Evolutionary conservation across 169 alveolate species (phyloP).

Genomic region (Pseudocohnilembus persalinus): DNA sequence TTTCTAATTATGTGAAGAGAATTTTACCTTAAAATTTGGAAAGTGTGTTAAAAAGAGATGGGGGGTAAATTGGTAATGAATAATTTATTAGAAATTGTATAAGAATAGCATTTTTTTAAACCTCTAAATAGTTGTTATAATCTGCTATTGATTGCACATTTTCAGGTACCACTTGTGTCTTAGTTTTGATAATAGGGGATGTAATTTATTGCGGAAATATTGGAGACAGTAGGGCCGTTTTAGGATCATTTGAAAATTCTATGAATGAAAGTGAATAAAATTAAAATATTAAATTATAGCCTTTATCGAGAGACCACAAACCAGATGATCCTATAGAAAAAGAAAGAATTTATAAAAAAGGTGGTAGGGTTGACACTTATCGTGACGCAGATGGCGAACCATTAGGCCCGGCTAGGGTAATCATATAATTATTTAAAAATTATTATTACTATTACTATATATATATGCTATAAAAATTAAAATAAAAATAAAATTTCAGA

Average conservation of each 20-base stretch:
- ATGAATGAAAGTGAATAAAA: slow-evolving; percentile 13
- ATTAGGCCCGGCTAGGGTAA: slow-evolving; percentile 57
- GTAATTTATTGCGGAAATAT: slow-evolving; percentile 67
- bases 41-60: neutral
- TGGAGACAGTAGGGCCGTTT: slow-evolving; percentile 78
- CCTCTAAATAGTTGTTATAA: slow-evolving; percentile 10
- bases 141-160: slow-evolving; percentile 19
- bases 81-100: slow-evolving; percentile 3
- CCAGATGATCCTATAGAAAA: slow-evolving; percentile 75
- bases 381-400: slow-evolving; percentile 64
- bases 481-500: too few species aligned
- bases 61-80: neutral
- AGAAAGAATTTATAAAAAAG: slow-evolving; percentile 58
- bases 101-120: slow-evolving; percentile 9
- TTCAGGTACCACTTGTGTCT: slow-evolving; percentile 64
- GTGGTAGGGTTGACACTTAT: slow-evolving; percentile 76
- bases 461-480: too few species aligned
- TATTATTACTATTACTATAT: too few species aligned
- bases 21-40: slow-evolving; percentile 44
- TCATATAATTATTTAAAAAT: too few species aligned
- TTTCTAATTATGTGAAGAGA: slow-evolving; percentile 62
- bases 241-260: slow-evolving; percentile 24
- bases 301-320: slow-evolving; percentile 72
- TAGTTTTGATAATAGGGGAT: slow-evolving; percentile 42
- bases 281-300: slow-evolving; percentile 9